Evolutionary conservation across 345 rosid species (phyloP).

Genomic region (Citrus unshiu): DNA sequence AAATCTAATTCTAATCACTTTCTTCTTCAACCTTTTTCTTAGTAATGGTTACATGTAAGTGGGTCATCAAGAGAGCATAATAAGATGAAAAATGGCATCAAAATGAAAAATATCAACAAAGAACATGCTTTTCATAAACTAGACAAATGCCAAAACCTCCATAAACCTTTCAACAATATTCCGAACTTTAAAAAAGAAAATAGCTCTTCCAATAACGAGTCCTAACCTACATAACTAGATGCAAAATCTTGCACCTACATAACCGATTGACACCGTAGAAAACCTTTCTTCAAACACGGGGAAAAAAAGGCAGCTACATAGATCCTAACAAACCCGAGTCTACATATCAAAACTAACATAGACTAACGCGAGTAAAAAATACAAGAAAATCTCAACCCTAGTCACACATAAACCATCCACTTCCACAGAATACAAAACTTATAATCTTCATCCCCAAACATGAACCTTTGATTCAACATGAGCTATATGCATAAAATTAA

Average conservation of each 20-base stretch:
- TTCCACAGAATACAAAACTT: neutral
- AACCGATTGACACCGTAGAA: neutral
- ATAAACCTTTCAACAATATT: neutral
- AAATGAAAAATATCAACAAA: neutral
- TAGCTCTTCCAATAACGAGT: neutral
- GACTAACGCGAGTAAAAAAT: neutral
- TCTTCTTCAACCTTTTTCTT: neutral
- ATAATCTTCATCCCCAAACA: neutral
- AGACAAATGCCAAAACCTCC: neutral
- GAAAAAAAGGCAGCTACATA: neutral
- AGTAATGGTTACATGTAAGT: neutral
- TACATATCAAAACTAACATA: neutral
- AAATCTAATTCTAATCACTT: neutral
- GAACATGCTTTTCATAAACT: neutral
- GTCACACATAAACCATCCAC: neutral
- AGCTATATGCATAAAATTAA: neutral
- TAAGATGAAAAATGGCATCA: neutral
- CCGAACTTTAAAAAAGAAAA: neutral
- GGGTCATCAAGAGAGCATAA: neutral
- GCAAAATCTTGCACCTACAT: neutral
- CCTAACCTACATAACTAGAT: neutral
- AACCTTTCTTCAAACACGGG: neutral
- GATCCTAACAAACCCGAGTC: neutral
- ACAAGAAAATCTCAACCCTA: neutral
- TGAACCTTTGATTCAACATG: neutral